phyloP scores from a whole-genome alignment of 257 asterid genomes.

The Fraxinus excelsior region DNA sequence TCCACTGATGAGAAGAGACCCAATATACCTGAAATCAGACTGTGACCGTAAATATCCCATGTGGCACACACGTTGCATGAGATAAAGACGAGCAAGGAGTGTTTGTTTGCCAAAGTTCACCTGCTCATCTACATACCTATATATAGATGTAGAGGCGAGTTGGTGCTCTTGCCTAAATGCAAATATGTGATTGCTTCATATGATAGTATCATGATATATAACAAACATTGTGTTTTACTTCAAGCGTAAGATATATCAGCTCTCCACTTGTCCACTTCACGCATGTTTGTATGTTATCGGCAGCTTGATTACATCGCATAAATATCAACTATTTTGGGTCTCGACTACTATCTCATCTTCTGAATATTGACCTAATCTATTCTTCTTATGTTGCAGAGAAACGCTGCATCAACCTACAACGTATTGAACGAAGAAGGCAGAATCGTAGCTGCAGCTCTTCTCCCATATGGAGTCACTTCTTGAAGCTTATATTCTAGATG shows the following conservation, averaged over 20 bases:
- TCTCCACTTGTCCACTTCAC: not conserved
- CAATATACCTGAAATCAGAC: not conserved
- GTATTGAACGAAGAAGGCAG: constrained; percentile 87
- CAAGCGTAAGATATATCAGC: not conserved
- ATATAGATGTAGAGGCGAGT: not conserved
- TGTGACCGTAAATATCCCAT: not conserved
- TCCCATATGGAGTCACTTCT: constrained; percentile 66
- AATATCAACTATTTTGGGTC: too few species aligned
- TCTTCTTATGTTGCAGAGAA: constrained; percentile 56
- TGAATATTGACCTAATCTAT: not conserved
- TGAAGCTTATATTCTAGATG: constrained; percentile 25
- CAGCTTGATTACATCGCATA: too few species aligned
- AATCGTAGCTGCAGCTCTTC: constrained; percentile 77
- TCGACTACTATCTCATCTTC: not conserved
- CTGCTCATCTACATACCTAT: not conserved
- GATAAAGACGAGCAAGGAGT: not conserved
- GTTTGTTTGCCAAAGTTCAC: not conserved
- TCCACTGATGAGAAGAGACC: not conserved
- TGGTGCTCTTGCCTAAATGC: not conserved
- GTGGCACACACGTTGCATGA: not conserved
- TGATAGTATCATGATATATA: not conserved
- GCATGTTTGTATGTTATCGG: not conserved
- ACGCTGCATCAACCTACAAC: constrained; percentile 74
- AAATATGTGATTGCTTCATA: not conserved
- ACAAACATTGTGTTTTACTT: not conserved